Conservation (phyloP, 345 rosid species). For the Lenwebbia sp. region DNA sequence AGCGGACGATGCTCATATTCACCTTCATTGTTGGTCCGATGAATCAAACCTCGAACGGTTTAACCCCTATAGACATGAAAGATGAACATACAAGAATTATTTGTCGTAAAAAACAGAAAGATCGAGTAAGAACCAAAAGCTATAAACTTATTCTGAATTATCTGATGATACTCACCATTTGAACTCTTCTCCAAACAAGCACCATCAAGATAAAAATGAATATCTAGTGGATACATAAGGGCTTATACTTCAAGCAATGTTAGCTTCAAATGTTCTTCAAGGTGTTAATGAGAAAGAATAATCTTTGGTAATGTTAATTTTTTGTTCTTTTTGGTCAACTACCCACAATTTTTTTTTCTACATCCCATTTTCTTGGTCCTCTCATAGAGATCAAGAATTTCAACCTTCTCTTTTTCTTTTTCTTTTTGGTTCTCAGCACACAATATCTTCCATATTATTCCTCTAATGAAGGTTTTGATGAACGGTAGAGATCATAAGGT, state of each 20-base stretch:
- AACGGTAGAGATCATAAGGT: conserved; percentile 37
- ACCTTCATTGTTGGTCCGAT: not conserved
- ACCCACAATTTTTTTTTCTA: not conserved
- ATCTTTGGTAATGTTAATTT: not conserved
- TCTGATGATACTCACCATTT: not conserved
- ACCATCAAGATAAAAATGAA: not conserved
- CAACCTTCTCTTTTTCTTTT: not conserved
- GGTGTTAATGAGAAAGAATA: not conserved
- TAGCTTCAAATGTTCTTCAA: not conserved
- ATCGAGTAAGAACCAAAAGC: not conserved
- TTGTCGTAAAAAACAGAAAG: too few relatives aligned
- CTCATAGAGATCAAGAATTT: not conserved
- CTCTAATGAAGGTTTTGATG: conserved; percentile 16
- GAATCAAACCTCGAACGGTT: not conserved
- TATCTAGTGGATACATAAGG: not conserved
- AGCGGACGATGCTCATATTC: not conserved
- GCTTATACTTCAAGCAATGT: not conserved
- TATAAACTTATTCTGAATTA: not conserved
- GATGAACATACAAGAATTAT: not conserved
- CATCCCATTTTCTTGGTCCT: not conserved
- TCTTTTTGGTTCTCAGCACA: not conserved
- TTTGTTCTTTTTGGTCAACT: not conserved
- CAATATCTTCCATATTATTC: conserved; percentile 2
- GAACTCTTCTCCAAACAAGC: not conserved
- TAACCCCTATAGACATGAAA: not conserved